Percentiles rank a stretch among this genome's conserved stretches.
phyloP scores from a whole-genome alignment of 1,284 basidiomycete species.

The Trametes pubescens region DNA sequence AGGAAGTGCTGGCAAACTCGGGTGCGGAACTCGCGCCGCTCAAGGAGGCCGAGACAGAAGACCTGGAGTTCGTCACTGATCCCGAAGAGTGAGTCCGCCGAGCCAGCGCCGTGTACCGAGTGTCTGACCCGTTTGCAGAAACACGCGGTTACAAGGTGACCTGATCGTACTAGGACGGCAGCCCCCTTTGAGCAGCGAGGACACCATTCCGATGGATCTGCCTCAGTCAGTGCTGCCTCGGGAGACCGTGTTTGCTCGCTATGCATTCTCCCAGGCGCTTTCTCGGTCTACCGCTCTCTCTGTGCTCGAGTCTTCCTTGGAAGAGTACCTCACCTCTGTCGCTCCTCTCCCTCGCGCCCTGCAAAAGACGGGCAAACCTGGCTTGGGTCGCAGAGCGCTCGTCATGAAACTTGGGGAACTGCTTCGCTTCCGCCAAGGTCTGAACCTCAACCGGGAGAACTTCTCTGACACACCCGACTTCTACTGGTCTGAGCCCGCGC shows the following conservation, averaged over 20 bases:
- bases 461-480: slow-evolving; percentile 90
- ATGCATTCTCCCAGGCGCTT: slow-evolving; percentile 89
- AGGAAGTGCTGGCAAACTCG: slow-evolving; percentile 64
- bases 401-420: slow-evolving; percentile 90
- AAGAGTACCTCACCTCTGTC: slow-evolving; percentile 83
- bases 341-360: slow-evolving; percentile 79
- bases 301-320: slow-evolving; percentile 82
- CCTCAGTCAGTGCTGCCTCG: slow-evolving; percentile 61
- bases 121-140: slow-evolving; percentile 49
- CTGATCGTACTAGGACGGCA: slow-evolving; percentile 86
- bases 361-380: slow-evolving; percentile 81
- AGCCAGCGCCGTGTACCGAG: slow-evolving; percentile 17
- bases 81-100: slow-evolving; percentile 73
- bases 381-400: slow-evolving; percentile 77
- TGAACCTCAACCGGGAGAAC: slow-evolving; percentile 89
- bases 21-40: slow-evolving; percentile 70
- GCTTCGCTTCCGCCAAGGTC: slow-evolving; percentile 87
- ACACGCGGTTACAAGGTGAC: slow-evolving; percentile 87
- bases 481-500: slow-evolving; percentile 90
- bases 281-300: slow-evolving; percentile 88
- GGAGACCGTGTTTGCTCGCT: slow-evolving; percentile 81
- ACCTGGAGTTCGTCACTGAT: slow-evolving; percentile 90
- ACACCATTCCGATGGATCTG: slow-evolving; percentile 51
- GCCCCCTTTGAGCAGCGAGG: slow-evolving; percentile 57
- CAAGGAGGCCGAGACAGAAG: slow-evolving; percentile 83